These are phyloP conservation scores for Fusarium brevicatenulatum DNA, from an alignment of 2,329 filamentous ascomycete species.

Conservation along the genomic window DNA sequence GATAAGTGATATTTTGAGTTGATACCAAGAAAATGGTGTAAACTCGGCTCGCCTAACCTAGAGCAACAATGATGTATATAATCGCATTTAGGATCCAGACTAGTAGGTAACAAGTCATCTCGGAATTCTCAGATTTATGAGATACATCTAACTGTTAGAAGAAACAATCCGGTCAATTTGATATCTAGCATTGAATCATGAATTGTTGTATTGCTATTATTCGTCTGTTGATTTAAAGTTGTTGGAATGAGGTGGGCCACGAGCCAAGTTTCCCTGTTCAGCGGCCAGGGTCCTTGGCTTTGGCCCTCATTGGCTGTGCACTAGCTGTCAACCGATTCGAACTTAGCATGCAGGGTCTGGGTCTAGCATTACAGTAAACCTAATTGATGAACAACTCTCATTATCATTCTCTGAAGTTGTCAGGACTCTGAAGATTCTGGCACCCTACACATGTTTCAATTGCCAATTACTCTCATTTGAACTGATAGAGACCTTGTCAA, in stretches of 20 bases:
- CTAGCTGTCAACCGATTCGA: not conserved
- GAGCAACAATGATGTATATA: not conserved
- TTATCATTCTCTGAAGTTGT: not conserved
- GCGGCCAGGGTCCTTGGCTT: not conserved
- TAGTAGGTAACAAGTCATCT: too few species aligned
- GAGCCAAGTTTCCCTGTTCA: not conserved
- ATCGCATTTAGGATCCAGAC: not conserved
- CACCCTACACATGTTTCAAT: too few species aligned
- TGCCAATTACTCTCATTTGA: not conserved
- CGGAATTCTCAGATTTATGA: too few species aligned
- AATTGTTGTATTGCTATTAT: not conserved
- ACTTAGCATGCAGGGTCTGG: not conserved
- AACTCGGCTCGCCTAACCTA: not conserved
- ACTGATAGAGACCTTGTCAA: too few species aligned
- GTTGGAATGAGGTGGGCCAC: not conserved
- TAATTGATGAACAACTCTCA: not conserved
- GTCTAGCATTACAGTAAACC: not conserved
- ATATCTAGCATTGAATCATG: not conserved
- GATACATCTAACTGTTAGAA: too few species aligned
- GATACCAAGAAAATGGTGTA: not conserved
- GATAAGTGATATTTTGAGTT: not conserved
- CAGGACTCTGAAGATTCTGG: not conserved
- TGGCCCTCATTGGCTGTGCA: not conserved
- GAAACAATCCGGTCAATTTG: too few species aligned
- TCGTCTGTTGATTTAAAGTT: not conserved